Base-by-base conservation (phyloP, 805 yeast genomes). In the Candida ficus region DNA sequence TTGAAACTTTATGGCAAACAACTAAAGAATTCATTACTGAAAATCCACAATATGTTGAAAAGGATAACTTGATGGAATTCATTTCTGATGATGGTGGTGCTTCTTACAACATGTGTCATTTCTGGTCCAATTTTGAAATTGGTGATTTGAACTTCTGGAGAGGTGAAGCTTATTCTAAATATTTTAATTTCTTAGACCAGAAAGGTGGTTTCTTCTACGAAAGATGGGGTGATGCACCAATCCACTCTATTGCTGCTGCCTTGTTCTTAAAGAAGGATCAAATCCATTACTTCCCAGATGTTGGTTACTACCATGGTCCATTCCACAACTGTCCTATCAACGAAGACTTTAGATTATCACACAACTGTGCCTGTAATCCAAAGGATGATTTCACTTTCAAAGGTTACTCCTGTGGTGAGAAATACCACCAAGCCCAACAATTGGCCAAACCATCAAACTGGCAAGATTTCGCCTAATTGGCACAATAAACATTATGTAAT, bases 161-260 rank as follows among this genome's bases (percentile, higher is more conserved):
- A 47, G 67, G 76, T 1, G 61, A 68, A 28, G 71, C 75, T n/a
- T 84, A 83, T 60, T 63, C 69, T 27, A 66, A 70, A 5, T 83
- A 75, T 62, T 84, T 84, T 56, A 69, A 82, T 14, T 66, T 62
- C 57, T 66, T 85, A 39, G 95, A 85, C 58, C 50, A 64, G 43
- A 60, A 75, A 2, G 95, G 95, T 48, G 95, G 95, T 1, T 85
- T 85, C 62, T 85, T 76, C 62, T 83, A 84, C 58, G 93, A 86
- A 64, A 71, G 96, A 51, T 87, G 95, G 95, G 95, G 96, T 33
- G 96, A 87, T 62, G 95, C 95, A 2, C 95, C 95, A 11, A 76
- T 86, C 10, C 95, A 85, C 62, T 77, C 95, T 1, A 73, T 86
- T 40, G 93, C 85, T 19, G 84, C 82, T 8, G 60, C 88, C 1